A percentile compares a stretch with the other conserved stretches of the same genome.
Evolutionary conservation across 129 eudicot species (phyloP).

Genomic region (Cynara cardunculus): DNA sequence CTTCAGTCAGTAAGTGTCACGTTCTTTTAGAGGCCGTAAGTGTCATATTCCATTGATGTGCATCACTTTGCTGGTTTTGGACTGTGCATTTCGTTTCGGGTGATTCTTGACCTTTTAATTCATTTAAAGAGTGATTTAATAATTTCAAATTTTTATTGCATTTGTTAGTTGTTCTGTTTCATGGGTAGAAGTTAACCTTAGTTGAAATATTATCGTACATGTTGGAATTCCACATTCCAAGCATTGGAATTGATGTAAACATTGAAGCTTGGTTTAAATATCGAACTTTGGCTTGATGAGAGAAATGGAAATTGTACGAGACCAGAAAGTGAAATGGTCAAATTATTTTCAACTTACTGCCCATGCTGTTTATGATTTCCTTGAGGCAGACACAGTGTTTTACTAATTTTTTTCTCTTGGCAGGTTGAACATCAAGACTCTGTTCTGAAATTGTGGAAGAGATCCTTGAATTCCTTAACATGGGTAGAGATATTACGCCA

Average conservation of each 20-base stretch:
- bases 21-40: not conserved
- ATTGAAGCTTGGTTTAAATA: not conserved
- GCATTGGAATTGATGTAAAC: not conserved
- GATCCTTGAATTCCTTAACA: constrained; percentile 70
- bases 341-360: not conserved
- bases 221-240: not conserved
- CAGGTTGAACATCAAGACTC: constrained; percentile 57
- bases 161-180: not conserved
- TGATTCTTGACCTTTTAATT: not conserved
- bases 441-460: constrained; percentile 63
- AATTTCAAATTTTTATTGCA: not conserved
- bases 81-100: not conserved
- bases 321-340: not conserved
- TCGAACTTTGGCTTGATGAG: not conserved
- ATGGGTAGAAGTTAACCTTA: not conserved
- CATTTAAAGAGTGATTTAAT: not conserved
- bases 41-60: not conserved
- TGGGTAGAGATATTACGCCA: constrained; percentile 91
- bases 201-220: not conserved
- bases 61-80: not conserved
- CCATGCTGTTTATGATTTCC: not conserved
- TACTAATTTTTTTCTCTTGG: constrained; percentile 17
- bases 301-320: not conserved
- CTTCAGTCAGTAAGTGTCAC: constrained; percentile 60
- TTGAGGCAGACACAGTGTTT: not conserved